Evolutionary conservation across 352 stramenopile genomes (phyloP), one percentile per base, ranked within the genome.

Genomic region (Phytophthora nicotianae): DNA sequence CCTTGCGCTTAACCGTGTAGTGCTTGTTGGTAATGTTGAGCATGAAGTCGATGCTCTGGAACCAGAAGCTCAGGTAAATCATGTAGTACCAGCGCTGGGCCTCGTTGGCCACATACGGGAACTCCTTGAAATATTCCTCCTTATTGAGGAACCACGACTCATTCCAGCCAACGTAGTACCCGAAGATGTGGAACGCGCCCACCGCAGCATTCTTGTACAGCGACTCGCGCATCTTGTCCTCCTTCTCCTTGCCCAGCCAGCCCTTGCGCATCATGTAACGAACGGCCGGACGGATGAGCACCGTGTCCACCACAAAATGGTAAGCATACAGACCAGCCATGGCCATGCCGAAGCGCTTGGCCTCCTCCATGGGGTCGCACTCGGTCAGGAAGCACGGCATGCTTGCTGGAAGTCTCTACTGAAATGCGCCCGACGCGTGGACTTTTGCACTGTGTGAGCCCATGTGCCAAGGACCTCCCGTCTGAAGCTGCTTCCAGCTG

Each of bases 11-110:
- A 53, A 91, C 79, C 32, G 69, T 78, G 71, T 93, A 93, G 70
- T 93, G 82, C 16, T 79, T 86, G 70, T 88, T 90, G 56, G 84
- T 88, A 55, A 93, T 24, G 57, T 85, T 89, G 48, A 93, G 84
- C 82, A 93, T 89, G 50, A 90, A 91, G 71, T 91, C 84, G 62
- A 90, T 84, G 66, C 81, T 84, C 70, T 93, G 84, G 63, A 93
- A 56, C 84, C 84, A 93, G 64, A 87, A 93, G 60, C 75, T 67
- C 46, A 91, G 74, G 74, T 93, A 93, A 65, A 91, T 79, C 81
- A 91, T 91, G 71, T 93, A 93, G 79, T 93, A 89, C 84, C 84
- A 93, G 64, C 78, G 80, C 56, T 86, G 63, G 9, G 38, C 26
- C 73, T 93, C 84, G 33, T 65, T 74, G 40, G 79, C 48, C 19